Evolutionary conservation across 257 asterid genomes (phyloP).

Genomic region (Jacaranda mimosifolia): DNA sequence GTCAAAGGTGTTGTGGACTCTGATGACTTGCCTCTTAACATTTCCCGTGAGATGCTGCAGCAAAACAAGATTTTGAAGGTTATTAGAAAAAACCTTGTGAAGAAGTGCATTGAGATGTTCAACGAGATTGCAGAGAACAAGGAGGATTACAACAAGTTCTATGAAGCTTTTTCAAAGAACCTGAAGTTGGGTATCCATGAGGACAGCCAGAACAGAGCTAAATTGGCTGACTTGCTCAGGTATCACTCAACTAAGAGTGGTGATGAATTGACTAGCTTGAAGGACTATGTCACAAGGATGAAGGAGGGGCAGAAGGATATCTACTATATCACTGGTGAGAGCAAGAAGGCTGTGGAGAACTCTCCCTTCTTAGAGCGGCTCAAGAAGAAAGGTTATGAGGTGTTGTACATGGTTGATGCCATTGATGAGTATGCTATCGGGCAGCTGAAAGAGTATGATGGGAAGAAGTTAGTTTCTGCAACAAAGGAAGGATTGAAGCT

Average conservation of each 20-base stretch:
- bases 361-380: slow-evolving; percentile 82
- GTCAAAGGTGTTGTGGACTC: slow-evolving; percentile 87
- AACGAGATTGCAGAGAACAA: slow-evolving; percentile 81
- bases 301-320: slow-evolving; percentile 89
- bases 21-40: slow-evolving; percentile 73
- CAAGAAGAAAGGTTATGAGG: slow-evolving; percentile 86
- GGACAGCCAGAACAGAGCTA: slow-evolving; percentile 77
- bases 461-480: slow-evolving; percentile 81
- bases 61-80: slow-evolving; percentile 86
- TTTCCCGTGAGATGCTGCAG: slow-evolving; percentile 45
- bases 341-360: slow-evolving; percentile 81
- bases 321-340: slow-evolving; percentile 80
- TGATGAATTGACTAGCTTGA: slow-evolving; percentile 80
- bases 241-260: slow-evolving; percentile 82
- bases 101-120: slow-evolving; percentile 90
- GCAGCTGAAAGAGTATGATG: slow-evolving; percentile 80
- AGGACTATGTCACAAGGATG: slow-evolving; percentile 88
- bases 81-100: slow-evolving; percentile 78
- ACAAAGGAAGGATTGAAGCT: slow-evolving; percentile 84
- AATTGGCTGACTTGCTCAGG: slow-evolving; percentile 74
- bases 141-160: slow-evolving; percentile 79
- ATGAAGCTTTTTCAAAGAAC: slow-evolving; percentile 82
- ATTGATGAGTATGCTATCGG: slow-evolving; percentile 84
- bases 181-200: slow-evolving; percentile 83
- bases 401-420: slow-evolving; percentile 81